Percentiles rank a stretch among this genome's conserved stretches.
Evolutionary conservation across 805 yeast genomes (phyloP).

Genomic region (Wickerhamiella parazyma): DNA sequence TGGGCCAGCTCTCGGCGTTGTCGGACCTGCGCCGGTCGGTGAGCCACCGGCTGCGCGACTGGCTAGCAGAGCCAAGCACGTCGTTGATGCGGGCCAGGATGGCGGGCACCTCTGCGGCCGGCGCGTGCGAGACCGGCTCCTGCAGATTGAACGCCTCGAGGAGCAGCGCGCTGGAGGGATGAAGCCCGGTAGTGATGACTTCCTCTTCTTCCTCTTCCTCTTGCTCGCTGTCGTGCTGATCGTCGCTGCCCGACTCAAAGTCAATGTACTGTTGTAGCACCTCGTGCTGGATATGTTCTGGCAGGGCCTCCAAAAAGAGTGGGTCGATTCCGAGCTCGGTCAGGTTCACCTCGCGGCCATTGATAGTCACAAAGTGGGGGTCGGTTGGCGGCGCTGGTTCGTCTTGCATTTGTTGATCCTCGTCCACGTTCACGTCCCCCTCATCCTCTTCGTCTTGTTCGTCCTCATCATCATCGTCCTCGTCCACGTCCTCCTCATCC

Average conservation of each 20-base stretch:
- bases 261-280: slow-evolving; percentile 1
- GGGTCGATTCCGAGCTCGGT: slow-evolving; percentile 10
- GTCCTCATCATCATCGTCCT: not conserved
- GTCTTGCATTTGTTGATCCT: too few species aligned
- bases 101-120: not conserved
- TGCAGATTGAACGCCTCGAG: not conserved
- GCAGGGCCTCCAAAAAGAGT: slow-evolving; percentile 8
- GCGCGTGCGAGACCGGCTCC: not conserved
- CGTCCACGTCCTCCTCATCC: not conserved
- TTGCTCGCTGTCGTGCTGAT: not conserved
- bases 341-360: slow-evolving; percentile 8
- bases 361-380: slow-evolving; percentile 1
- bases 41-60: not conserved
- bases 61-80: not conserved
- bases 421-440: too few species aligned
- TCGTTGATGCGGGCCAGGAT: not conserved
- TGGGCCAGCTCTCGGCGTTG: not conserved
- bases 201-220: not conserved
- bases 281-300: slow-evolving; percentile 7
- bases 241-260: not conserved
- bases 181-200: not conserved
- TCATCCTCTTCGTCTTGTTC: not conserved
- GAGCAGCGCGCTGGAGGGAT: not conserved
- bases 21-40: not conserved
- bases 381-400: too few species aligned